Evolutionary conservation across 768 basidiomycete species (phyloP), one percentile per base, ranked within the genome.

Genomic region (Lentinula detonsa): DNA sequence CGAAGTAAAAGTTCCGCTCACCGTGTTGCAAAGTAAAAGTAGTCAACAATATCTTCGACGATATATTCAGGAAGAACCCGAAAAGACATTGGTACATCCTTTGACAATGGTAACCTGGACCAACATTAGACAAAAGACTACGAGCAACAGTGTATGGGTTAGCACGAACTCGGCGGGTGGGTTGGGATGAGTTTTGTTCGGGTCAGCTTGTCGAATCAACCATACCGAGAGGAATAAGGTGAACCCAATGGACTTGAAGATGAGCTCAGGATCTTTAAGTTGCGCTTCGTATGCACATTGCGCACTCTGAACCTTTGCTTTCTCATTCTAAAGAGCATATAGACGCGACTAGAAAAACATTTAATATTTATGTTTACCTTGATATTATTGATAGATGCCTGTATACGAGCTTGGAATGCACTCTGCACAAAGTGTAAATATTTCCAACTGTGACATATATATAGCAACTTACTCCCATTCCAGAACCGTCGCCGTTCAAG

Each of bases 41-140:
- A 95, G 61, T 96, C 94, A 1, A 94, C 88, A 5, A 98, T 85
- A 69, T 98, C 96, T 70, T 98, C 97, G 45, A 98, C 73, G 13
- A 97, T 82, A 69, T 95, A 96, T 71, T 99, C 97, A 0, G 97
- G 97, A 33, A 98, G 80, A 58, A 91, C 86, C 34, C 88, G 81
- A 80, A 98, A 98, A 0, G 83, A 77, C 73, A 87, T 81, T 0
- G 95, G 94, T 6, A 95, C 88, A 56, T 95, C 91, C 59, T 84
- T 77, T 0, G 94, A 91, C 16, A 99, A 76, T 0, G 95, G 95
- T 34, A 98, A 74, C 40, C 93, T 96, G 9, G 2, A 13, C 5
- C 11, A 65, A n/a, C 48, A 55, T 53, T 31, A n/a, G 42, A 9
- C 15, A 31, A 33, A 13, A 56, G 37, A 56, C 23, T 31, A 16